These are phyloP conservation scores for Sarocladium oryzae DNA, from an alignment of 2,329 filamentous ascomycete species.

Conservation along the genomic window DNA sequence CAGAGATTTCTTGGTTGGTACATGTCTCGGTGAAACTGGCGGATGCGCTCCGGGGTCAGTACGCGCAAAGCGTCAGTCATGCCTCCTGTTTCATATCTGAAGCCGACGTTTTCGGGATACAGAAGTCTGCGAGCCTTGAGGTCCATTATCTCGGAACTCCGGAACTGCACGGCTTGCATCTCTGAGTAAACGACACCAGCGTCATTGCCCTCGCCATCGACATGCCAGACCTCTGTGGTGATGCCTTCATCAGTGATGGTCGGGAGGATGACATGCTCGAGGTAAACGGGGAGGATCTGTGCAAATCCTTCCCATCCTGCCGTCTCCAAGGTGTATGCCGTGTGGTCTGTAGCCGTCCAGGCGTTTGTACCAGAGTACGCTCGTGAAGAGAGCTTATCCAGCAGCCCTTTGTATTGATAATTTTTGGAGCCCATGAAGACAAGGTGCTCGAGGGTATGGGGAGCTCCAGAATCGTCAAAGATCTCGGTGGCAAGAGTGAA, in stretches of 20 bases:
- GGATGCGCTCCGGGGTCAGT: constrained; percentile 81
- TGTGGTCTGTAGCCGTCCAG: constrained; percentile 95
- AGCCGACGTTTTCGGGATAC: constrained; percentile 85
- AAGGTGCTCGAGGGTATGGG: constrained; percentile 77
- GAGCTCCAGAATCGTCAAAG: constrained; percentile 91
- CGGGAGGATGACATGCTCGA: constrained; percentile 88
- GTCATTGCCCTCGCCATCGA: constrained; percentile 90
- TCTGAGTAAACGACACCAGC: constrained; percentile 97
- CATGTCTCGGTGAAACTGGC: constrained; percentile 93
- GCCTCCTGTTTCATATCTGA: constrained; percentile 95
- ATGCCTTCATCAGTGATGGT: constrained; percentile 90
- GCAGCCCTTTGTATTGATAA: constrained; percentile 89
- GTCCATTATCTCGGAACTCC: constrained; percentile 79
- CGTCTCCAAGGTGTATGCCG: constrained; percentile 89
- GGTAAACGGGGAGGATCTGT: constrained; percentile 87
- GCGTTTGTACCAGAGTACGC: constrained; percentile 94
- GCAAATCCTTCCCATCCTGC: constrained; percentile 97
- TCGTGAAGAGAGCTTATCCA: constrained; percentile 88
- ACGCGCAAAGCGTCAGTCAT: constrained; percentile 89
- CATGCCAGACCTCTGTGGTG: constrained; percentile 92
- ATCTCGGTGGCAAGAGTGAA: constrained; percentile 97
- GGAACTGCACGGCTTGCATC: constrained; percentile 94
- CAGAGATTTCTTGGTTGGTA: constrained; percentile 96
- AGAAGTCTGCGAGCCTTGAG: constrained; percentile 70
- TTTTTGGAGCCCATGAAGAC: constrained; percentile 88